phyloP scores from a whole-genome alignment of 2,329 filamentous ascomycete species.

The Verticillium nubilum region DNA sequence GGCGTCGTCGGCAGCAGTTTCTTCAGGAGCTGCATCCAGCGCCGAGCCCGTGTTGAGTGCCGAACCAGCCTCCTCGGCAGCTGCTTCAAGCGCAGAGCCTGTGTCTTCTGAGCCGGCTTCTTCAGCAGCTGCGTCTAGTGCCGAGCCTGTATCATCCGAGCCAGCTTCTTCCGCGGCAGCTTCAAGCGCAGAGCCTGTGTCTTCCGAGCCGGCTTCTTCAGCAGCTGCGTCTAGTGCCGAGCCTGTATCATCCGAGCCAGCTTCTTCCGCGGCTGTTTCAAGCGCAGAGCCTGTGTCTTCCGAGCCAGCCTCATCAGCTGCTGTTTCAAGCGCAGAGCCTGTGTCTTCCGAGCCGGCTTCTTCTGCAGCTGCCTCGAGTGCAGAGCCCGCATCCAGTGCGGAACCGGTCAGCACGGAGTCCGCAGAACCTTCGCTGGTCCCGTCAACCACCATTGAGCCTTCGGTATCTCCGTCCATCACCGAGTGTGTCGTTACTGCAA shows the following conservation, averaged over 20 bases:
- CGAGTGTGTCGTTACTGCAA: neutral
- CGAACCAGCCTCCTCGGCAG: neutral
- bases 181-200: neutral
- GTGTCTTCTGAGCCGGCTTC: neutral
- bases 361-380: neutral
- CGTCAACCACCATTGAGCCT: neutral
- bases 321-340: neutral
- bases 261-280: neutral
- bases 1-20: neutral
- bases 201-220: neutral
- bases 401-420: neutral
- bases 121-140: neutral
- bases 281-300: neutral
- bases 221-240: neutral
- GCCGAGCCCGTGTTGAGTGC: neutral
- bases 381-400: neutral
- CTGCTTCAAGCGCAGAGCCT: neutral
- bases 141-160: neutral
- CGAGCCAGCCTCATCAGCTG: neutral
- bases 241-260: neutral
- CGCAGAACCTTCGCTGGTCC: neutral
- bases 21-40: neutral
- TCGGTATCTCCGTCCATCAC: neutral
- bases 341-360: neutral
- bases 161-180: neutral